phyloP scores from a whole-genome alignment of 192 early-diverging fungal species.

The Linnemannia exigua region DNA sequence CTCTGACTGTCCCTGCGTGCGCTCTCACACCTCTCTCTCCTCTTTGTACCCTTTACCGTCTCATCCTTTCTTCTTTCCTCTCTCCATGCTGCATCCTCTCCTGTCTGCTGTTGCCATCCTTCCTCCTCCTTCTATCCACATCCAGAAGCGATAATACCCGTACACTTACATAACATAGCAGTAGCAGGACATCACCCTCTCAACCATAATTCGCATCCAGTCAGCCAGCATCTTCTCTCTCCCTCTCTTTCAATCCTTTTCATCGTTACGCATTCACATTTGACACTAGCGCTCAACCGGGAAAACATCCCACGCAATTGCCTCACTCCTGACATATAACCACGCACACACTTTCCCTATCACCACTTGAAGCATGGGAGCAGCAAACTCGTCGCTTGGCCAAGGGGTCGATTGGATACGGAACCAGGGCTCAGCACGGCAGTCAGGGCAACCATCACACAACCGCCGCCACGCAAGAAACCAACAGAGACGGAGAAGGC shows the following conservation, averaged over 20 bases:
- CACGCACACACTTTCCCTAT: background rate
- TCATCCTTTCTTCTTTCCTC: background rate
- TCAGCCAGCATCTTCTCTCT: background rate
- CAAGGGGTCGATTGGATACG: constrained; percentile 34
- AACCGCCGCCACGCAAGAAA: background rate
- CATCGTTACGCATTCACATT: background rate
- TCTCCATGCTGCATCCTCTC: background rate
- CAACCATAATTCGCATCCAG: background rate
- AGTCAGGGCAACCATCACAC: background rate
- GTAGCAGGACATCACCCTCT: background rate
- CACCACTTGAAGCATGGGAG: constrained; percentile 31
- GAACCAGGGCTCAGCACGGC: constrained; percentile 13
- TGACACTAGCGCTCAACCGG: background rate
- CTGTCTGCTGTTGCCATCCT: background rate
- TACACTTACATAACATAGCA: background rate
- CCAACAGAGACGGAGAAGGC: constrained; percentile 12
- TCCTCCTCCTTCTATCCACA: background rate
- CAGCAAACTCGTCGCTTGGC: constrained; percentile 42
- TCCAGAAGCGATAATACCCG: background rate
- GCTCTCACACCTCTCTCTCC: too few relatives aligned
- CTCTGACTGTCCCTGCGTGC: too few relatives aligned
- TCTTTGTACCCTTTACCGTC: background rate
- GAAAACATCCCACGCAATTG: background rate
- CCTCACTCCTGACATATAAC: background rate
- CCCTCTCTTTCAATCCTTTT: background rate